These are phyloP conservation scores for Dictyostelium intermedium DNA, from an alignment of 78 protist species.

Conservation along the genomic window DNA sequence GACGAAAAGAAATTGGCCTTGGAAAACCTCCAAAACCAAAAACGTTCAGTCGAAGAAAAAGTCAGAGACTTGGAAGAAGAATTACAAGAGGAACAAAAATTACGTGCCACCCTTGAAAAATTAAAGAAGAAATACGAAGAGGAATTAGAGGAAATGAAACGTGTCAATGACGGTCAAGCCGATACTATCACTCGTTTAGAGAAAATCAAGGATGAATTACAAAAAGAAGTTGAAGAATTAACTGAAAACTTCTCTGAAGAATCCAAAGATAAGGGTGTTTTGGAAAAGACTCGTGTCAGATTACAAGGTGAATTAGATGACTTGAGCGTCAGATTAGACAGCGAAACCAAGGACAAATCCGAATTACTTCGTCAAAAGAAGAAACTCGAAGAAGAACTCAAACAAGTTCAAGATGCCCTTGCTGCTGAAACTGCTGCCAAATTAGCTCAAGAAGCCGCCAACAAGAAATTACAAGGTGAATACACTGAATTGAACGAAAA, in stretches of 20 bases:
- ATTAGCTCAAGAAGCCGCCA: conserved; percentile 61
- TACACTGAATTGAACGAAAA: conserved; percentile 67
- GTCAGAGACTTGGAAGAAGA: conserved; percentile 78
- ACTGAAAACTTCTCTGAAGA: conserved; percentile 59
- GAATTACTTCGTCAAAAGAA: conserved; percentile 71
- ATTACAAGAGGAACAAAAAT: conserved; percentile 69
- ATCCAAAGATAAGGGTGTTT: conserved; percentile 80
- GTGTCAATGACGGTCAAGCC: conserved; percentile 57
- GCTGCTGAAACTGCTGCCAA: conserved; percentile 61
- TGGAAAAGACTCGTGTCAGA: conserved; percentile 79
- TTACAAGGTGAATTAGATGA: conserved; percentile 75
- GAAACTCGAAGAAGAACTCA: conserved; percentile 79
- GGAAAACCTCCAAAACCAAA: conserved; percentile 50
- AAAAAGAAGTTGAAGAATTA: conserved; percentile 75
- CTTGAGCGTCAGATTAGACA: conserved; percentile 41
- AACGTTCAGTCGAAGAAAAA: conserved; percentile 65
- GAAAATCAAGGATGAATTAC: conserved; percentile 71
- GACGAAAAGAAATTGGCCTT: conserved; percentile 50
- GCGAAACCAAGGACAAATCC: conserved; percentile 57
- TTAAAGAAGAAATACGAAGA: conserved; percentile 83
- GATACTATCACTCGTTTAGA: conserved; percentile 70
- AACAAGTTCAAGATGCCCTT: conserved; percentile 58
- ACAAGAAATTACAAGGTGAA: conserved; percentile 80
- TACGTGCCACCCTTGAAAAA: conserved; percentile 69
- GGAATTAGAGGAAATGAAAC: conserved; percentile 81